phyloP scores from a whole-genome alignment of 1,139 yeast genomes.

The Blastobotrys buckinghamii region DNA sequence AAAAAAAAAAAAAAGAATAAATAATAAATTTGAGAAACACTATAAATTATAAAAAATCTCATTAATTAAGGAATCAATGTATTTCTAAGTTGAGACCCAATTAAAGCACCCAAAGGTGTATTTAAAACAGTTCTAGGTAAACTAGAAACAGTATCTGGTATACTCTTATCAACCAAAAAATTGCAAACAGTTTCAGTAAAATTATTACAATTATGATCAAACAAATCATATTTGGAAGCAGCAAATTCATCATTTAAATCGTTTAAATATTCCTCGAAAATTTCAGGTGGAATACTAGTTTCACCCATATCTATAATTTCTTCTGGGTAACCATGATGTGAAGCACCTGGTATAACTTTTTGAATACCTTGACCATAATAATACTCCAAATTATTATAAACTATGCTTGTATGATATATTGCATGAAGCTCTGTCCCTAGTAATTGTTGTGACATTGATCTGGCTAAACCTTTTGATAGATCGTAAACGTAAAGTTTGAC shows the following conservation, averaged over 20 bases:
- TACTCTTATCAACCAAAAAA: constrained; percentile 52
- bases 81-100: not conserved
- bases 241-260: constrained; percentile 46
- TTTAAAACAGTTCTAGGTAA: constrained; percentile 53
- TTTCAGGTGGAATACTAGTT: constrained; percentile 47
- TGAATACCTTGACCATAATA: constrained; percentile 60
- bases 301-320: constrained; percentile 51
- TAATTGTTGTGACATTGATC: constrained; percentile 27
- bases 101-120: constrained; percentile 51
- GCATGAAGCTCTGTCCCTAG: constrained; percentile 45
- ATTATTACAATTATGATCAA: constrained; percentile 65
- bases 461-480: constrained; percentile 45
- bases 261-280: constrained; percentile 47
- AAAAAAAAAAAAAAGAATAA: too few relatives aligned
- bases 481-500: constrained; percentile 64
- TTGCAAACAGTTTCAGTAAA: constrained; percentile 54
- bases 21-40: not conserved
- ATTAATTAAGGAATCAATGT: not conserved
- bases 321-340: constrained; percentile 56
- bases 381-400: constrained; percentile 49
- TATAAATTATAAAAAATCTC: not conserved
- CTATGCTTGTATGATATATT: constrained; percentile 62
- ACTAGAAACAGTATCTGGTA: constrained; percentile 43
- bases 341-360: constrained; percentile 43
- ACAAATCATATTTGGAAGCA: constrained; percentile 49